Evolutionary conservation across 257 asterid species (phyloP), one percentile per base, ranked within the genome.

Genomic region (Cynanchum wilfordii): DNA sequence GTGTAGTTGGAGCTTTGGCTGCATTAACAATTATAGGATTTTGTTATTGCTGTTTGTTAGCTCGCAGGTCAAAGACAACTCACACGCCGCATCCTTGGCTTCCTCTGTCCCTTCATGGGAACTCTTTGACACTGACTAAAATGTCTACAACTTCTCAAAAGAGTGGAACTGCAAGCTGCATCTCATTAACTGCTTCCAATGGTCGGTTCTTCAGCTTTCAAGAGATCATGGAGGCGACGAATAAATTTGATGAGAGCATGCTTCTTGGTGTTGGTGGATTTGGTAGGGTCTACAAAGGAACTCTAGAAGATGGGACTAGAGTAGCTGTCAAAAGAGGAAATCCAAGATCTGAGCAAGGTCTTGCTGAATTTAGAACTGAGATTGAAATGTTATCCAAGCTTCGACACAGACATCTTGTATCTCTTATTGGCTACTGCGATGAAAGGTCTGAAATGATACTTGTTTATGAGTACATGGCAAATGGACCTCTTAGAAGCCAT

Each of bases 191-290:
- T 58, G 81, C 86, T 29, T 73, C 88, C n/a, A 77, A 79, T 24
- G 86, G 88, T 8, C 73, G 88, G 67, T 84, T 82, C 67, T 84
- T 84, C 75, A 73, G 68, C 33, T 76, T 84, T 55, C 88, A 77
- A 51, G 88, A 84, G 74, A 81, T 84, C 38, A 73, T 79, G 79
- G 88, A 81, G 38, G 84, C 88, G 9, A 84, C 88, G 50, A 84
- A 84, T 62, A 84, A 81, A 36, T 84, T 84, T 2, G 88, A 84
- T 27, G 88, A 84, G 67, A 60, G 50, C 72, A 64, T 77, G 79
- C 88, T 84, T 71, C 88, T 84, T 29, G 88, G 88, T 50, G 82
- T 84, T 56, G 88, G 88, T 45, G 88, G 88, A 58, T 84, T 84
- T 24, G 88, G 88, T 45, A 79, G 84, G 77, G 88, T 84, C 7